Evolutionary conservation across 2,329 filamentous ascomycete genomes (phyloP).

Genomic region (Metarhizium humberi): DNA sequence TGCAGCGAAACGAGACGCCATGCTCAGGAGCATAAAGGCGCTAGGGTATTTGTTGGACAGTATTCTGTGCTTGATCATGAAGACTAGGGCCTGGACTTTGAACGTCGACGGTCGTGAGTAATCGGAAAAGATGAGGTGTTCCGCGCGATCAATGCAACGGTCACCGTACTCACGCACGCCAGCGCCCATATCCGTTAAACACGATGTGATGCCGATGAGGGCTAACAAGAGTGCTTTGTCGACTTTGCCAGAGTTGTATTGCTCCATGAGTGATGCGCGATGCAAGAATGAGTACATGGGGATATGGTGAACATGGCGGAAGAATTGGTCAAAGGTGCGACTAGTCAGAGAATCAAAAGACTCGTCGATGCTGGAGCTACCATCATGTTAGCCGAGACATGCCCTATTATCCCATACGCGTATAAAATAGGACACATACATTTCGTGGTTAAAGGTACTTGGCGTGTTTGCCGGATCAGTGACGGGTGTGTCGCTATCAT

Average conservation of each 20-base stretch:
- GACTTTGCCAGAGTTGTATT: slow-evolving; percentile 46
- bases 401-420: background rate
- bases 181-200: slow-evolving; percentile 44
- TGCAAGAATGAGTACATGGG: slow-evolving; percentile 51
- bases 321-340: slow-evolving; percentile 47
- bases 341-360: slow-evolving; percentile 39
- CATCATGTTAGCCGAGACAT: background rate
- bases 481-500: slow-evolving; percentile 25
- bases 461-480: slow-evolving; percentile 25
- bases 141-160: slow-evolving; percentile 45
- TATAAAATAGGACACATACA: slow-evolving; percentile 18
- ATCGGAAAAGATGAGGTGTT: slow-evolving; percentile 40
- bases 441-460: slow-evolving; percentile 22
- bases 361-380: slow-evolving; percentile 28
- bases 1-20: slow-evolving; percentile 32
- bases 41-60: slow-evolving; percentile 33
- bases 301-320: slow-evolving; percentile 49
- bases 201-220: slow-evolving; percentile 45
- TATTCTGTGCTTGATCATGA: slow-evolving; percentile 35
- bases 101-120: slow-evolving; percentile 47
- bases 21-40: slow-evolving; percentile 34
- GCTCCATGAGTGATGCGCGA: slow-evolving; percentile 49
- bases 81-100: slow-evolving; percentile 39
- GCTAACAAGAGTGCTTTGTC: slow-evolving; percentile 44
- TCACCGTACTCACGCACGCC: slow-evolving; percentile 42